Evolutionary conservation across 306 rosid species (phyloP).

Genomic region (Fagus crenata): DNA sequence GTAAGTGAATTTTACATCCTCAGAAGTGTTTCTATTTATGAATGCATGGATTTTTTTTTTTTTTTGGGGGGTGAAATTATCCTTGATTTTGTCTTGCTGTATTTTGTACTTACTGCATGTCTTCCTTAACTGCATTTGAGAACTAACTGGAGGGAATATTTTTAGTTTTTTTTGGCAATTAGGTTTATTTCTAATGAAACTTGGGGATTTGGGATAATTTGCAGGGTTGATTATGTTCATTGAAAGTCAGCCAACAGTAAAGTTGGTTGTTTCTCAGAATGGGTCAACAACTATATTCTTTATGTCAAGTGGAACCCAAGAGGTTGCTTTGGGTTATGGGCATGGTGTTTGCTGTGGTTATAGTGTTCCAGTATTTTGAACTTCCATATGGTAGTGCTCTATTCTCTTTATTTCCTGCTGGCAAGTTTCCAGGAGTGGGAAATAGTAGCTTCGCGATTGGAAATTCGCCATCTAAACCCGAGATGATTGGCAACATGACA

Average conservation of each 20-base stretch:
- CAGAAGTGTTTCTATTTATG: background rate
- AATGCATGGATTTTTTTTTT: background rate
- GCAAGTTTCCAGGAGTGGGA: slow-evolving; percentile 25
- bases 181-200: slow-evolving; percentile 3
- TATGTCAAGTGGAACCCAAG: slow-evolving; percentile 49
- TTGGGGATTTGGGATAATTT: slow-evolving; percentile 19
- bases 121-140: background rate
- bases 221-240: slow-evolving; percentile 40
- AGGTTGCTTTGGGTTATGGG: slow-evolving; percentile 58
- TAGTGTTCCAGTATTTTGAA: slow-evolving; percentile 61
- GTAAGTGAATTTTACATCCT: background rate
- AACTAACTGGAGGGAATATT: background rate
- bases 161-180: background rate
- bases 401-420: slow-evolving; percentile 46
- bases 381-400: slow-evolving; percentile 54
- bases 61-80: background rate
- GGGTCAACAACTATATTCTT: slow-evolving; percentile 55
- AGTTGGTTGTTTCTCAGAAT: slow-evolving; percentile 28
- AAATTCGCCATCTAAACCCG: slow-evolving; percentile 34
- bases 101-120: background rate
- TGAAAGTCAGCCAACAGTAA: slow-evolving; percentile 22
- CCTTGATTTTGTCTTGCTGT: background rate
- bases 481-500: slow-evolving; percentile 20
- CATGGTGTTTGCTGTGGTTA: slow-evolving; percentile 47
- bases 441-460: slow-evolving; percentile 41